Evolutionary conservation across 2,329 filamentous ascomycete genomes (phyloP).

Genomic region (Fusarium decemcellulare): DNA sequence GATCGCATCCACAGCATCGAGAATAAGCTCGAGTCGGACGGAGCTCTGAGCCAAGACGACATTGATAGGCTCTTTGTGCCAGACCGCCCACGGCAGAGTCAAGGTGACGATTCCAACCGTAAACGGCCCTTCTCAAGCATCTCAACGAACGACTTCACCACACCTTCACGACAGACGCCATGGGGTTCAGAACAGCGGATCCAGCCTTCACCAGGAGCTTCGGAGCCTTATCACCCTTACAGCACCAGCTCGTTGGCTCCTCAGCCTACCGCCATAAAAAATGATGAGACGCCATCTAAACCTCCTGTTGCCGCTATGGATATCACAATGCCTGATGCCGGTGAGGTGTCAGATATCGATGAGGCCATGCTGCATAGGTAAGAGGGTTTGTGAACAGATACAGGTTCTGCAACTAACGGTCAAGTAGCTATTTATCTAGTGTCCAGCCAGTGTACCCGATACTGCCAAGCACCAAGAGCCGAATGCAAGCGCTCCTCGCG

Average conservation of each 20-base stretch:
- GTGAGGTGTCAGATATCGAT: constrained; percentile 56
- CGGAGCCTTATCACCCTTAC: constrained; percentile 52
- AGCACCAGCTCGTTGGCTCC: constrained; percentile 61
- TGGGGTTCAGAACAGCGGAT: constrained; percentile 65
- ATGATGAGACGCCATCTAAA: constrained; percentile 54
- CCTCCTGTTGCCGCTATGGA: constrained; percentile 54
- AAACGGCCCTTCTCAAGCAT: constrained; percentile 67
- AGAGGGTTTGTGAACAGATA: constrained; percentile 34
- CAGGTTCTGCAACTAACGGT: constrained; percentile 20
- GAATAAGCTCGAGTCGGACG: constrained; percentile 76
- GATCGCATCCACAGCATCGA: constrained; percentile 88
- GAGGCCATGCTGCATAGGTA: constrained; percentile 63
- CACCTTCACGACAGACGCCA: constrained; percentile 58
- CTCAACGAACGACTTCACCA: constrained; percentile 57
- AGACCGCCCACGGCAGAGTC: constrained; percentile 52
- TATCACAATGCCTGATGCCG: constrained; percentile 51
- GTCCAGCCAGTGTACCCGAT: constrained; percentile 79
- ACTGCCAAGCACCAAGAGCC: constrained; percentile 69
- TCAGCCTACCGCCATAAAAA: constrained; percentile 58
- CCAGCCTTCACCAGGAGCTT: constrained; percentile 56
- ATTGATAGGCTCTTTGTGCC: constrained; percentile 59
- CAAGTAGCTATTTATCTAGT: constrained; percentile 70
- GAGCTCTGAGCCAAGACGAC: constrained; percentile 59
- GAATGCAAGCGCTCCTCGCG: constrained; percentile 69
- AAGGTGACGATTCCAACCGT: constrained; percentile 50